phyloP scores from a whole-genome alignment of 192 early-diverging fungal species.

The Backusella mclennaniae region DNA sequence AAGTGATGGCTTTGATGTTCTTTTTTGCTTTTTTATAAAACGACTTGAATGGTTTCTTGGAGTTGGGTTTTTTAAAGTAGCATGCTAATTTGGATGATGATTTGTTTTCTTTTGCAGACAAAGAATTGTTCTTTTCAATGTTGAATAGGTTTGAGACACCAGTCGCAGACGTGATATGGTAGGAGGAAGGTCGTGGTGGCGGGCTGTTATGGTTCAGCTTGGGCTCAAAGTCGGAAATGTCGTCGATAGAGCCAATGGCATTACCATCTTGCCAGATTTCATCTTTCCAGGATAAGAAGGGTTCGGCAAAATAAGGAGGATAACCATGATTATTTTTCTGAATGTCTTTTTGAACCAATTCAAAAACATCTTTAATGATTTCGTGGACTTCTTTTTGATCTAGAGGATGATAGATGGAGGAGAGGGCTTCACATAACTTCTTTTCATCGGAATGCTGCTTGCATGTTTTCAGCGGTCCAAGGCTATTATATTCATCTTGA shows the following conservation, averaged over 20 bases:
- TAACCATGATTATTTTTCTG: neutral
- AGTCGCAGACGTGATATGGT: neutral
- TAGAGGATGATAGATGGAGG: neutral
- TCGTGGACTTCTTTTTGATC: slow-evolving; percentile 7
- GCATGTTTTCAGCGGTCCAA: neutral
- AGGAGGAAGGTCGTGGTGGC: neutral
- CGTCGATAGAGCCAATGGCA: neutral
- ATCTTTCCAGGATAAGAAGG: neutral
- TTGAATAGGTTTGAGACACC: neutral
- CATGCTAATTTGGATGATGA: neutral
- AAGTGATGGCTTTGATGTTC: neutral
- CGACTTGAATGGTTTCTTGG: neutral
- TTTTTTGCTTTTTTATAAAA: slow-evolving; percentile 4
- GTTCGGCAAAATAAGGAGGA: neutral
- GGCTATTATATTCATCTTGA: neutral
- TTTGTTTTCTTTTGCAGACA: neutral
- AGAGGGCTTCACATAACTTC: neutral
- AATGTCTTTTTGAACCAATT: slow-evolving; percentile 2
- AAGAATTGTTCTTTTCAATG: neutral
- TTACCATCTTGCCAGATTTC: neutral
- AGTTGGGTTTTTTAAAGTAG: neutral
- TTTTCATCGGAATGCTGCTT: slow-evolving; percentile 1
- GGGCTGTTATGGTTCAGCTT: neutral
- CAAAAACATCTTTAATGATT: neutral
- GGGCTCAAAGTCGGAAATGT: neutral